Evolutionary conservation across 1,284 basidiomycete species (phyloP).

Genomic region (Volvariella volvacea): DNA sequence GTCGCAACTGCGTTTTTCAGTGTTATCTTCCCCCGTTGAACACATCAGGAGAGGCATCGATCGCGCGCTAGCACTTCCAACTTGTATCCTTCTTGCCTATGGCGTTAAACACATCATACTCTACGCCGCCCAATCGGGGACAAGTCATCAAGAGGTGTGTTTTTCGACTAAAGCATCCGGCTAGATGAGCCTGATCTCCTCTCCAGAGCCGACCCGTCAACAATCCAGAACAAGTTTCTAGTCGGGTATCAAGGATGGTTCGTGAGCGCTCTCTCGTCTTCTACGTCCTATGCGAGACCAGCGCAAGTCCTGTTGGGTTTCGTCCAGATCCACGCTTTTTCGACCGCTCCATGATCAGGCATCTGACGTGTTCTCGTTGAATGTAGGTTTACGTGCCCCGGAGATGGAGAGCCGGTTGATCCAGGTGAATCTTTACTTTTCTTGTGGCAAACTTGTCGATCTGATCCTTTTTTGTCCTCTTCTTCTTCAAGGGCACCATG

Average conservation of each 20-base stretch:
- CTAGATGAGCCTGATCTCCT: neutral
- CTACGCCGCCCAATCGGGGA: slow-evolving; percentile 11
- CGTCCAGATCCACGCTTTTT: too few relatives aligned
- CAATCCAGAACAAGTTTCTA: slow-evolving; percentile 68
- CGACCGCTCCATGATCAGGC: too few relatives aligned
- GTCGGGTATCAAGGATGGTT: slow-evolving; percentile 83
- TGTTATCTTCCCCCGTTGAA: too few relatives aligned
- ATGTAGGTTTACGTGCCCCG: slow-evolving; percentile 61
- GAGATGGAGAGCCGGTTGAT: slow-evolving; percentile 57
- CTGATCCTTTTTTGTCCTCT: neutral
- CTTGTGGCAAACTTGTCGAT: neutral
- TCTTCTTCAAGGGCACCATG: slow-evolving; percentile 49
- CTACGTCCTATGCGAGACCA: too few relatives aligned
- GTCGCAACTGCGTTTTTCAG: neutral
- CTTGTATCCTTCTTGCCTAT: slow-evolving; percentile 13
- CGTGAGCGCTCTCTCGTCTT: neutral
- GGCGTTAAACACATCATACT: slow-evolving; percentile 17
- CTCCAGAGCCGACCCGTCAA: slow-evolving; percentile 39
- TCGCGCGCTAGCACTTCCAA: too few relatives aligned
- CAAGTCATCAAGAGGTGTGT: slow-evolving; percentile 30
- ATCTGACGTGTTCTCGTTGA: too few relatives aligned
- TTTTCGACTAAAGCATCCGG: neutral
- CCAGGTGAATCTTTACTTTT: slow-evolving; percentile 34
- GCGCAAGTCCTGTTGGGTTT: too few relatives aligned
- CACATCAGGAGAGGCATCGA: neutral